Base-by-base conservation (phyloP, 495 filamentous ascomycete genomes). In the Mytilinidion resinicola region DNA sequence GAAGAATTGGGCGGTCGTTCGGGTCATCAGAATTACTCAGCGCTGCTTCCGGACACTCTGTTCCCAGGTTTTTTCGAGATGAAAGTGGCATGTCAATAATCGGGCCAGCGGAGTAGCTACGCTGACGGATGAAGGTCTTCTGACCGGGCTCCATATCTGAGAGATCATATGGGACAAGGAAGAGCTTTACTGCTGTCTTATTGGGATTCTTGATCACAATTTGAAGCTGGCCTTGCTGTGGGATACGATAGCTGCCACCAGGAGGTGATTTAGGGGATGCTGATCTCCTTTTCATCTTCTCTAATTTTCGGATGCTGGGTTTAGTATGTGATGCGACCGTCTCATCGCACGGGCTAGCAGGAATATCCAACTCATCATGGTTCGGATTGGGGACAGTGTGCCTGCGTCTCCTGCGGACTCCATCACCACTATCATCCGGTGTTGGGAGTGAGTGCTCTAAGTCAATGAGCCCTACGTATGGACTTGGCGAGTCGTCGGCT, bases 131-230 rank as follows among this genome's bases (percentile, higher is more conserved):
- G 63, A 99, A 99, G 3, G 93, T 99, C 67, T 97, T 97, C 15
- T 88, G 93, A 1, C 91, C 90, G 9, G 89, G 79, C 61, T 93
- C 88, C 95, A 99, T 99, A 55, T 90, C 93, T n/a, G 82, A 78
- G 8, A 99, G 78, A 70, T 96, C 91, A 67, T 99, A 99, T 0
- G 95, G 93, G 21, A 99, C 84, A 12, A 97, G 79, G 63, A 96
- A 99, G 14, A 96, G 74, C 70, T 96, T 96, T 51, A 96, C 90
- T 4, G 91, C 91, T 4, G 91, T 96, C 69, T 96, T 96, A 76
- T 96, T 91, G 10, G 89, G 90, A 63, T 96, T 96, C 68, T 95
- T 95, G 72, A 96, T 93, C 48, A 99, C 86, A 61, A 99, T 95
- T 70, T 99, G 93, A 25, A 99, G 76, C 68, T 97, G 93, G 0